Percentiles rank a stretch among this genome's conserved stretches.
These are phyloP conservation scores for Sporothrix pallida DNA, from an alignment of 2,329 filamentous ascomycete species.

Conservation along the genomic window DNA sequence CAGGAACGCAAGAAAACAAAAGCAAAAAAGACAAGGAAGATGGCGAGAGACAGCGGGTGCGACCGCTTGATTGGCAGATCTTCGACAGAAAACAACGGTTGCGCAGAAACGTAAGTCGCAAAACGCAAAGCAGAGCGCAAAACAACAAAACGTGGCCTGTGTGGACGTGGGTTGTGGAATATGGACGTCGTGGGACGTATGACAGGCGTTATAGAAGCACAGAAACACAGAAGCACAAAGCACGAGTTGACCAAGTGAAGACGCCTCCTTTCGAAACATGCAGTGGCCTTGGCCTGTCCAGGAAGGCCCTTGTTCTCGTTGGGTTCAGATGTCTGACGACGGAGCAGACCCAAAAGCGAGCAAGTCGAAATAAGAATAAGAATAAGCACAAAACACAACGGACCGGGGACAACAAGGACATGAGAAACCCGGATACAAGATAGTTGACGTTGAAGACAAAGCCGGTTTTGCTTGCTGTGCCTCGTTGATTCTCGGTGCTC, in stretches of 20 bases:
- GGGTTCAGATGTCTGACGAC: background rate
- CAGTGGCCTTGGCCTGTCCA: background rate
- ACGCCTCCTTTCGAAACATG: slow-evolving; percentile 14
- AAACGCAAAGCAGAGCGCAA: background rate
- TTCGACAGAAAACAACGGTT: background rate
- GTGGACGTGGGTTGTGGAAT: background rate
- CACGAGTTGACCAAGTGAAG: background rate
- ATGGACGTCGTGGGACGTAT: slow-evolving; percentile 8
- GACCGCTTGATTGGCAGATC: slow-evolving; percentile 7
- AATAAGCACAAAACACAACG: background rate
- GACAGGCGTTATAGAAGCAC: background rate
- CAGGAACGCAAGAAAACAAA: background rate
- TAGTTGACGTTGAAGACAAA: background rate
- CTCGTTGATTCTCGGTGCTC: no score
- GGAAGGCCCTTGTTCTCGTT: background rate
- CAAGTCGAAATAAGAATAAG: background rate
- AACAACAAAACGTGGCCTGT: background rate
- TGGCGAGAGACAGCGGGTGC: background rate
- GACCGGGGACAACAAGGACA: background rate
- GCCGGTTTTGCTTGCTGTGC: background rate
- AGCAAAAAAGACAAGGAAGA: background rate
- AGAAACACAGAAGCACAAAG: background rate
- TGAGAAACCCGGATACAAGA: background rate
- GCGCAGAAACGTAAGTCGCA: slow-evolving; percentile 10
- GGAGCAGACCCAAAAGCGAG: slow-evolving; percentile 10